Percentiles rank a stretch among this genome's conserved stretches.
Conservation (phyloP, 345 rosid genomes). For the Acer campestre region DNA sequence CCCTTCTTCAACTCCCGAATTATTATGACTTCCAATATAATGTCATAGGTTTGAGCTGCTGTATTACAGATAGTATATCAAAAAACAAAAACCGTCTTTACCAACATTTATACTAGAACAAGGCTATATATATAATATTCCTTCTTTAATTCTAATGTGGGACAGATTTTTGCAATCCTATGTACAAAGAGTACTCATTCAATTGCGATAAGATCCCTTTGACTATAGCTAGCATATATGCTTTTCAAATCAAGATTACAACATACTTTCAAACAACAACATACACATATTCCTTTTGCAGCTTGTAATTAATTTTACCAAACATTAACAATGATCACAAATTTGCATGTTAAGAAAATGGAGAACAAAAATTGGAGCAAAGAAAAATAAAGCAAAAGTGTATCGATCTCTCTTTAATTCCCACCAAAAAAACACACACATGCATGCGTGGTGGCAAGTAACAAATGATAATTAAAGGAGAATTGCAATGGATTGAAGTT, state of each 20-base stretch:
- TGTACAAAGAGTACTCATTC: background rate
- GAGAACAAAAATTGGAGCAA: constrained; percentile 4
- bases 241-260: background rate
- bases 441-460: background rate
- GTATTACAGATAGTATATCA: too few species aligned
- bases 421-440: constrained; percentile 12
- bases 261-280: background rate
- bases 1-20: too few species aligned
- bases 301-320: background rate
- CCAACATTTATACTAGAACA: too few species aligned
- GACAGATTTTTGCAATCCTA: background rate
- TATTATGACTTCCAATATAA: too few species aligned
- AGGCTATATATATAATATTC: too few species aligned
- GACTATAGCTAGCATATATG: background rate
- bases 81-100: too few species aligned
- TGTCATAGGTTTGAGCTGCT: too few species aligned
- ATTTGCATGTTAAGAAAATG: constrained; percentile 6
- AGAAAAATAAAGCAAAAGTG: constrained; percentile 17
- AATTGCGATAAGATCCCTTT: background rate
- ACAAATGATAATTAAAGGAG: background rate
- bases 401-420: background rate
- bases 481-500: constrained; percentile 15
- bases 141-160: background rate
- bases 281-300: background rate
- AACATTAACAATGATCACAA: background rate